Evolutionary conservation across 495 filamentous ascomycete species (phyloP).

Genomic region (Recurvomyces mirabilis): DNA sequence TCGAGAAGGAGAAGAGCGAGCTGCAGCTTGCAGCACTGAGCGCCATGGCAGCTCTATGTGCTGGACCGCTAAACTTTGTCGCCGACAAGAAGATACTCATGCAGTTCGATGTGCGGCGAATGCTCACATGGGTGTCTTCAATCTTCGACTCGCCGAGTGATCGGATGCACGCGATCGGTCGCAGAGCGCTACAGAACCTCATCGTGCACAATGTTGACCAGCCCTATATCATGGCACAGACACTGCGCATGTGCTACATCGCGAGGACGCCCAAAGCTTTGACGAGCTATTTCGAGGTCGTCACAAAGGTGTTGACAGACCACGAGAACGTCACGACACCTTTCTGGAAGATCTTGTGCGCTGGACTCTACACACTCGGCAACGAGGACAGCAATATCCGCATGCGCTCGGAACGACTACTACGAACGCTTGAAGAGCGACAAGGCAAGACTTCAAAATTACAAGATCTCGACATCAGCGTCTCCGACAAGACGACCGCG

Average conservation of each 20-base stretch:
- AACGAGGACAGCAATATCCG: slow-evolving; percentile 79
- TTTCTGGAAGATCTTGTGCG: slow-evolving; percentile 81
- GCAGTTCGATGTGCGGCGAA: slow-evolving; percentile 81
- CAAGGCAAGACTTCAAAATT: slow-evolving; percentile 78
- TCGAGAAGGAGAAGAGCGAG: slow-evolving; percentile 93
- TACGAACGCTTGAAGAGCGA: slow-evolving; percentile 64
- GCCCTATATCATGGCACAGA: slow-evolving; percentile 70
- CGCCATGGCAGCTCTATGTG: slow-evolving; percentile 91
- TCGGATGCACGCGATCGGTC: slow-evolving; percentile 81
- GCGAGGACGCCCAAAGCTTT: slow-evolving; percentile 66
- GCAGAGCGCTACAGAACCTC: slow-evolving; percentile 78
- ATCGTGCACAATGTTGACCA: slow-evolving; percentile 82
- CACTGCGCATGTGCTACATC: slow-evolving; percentile 79
- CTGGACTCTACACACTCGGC: slow-evolving; percentile 81
- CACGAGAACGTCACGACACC: slow-evolving; percentile 65
- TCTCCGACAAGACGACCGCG: slow-evolving; percentile 94
- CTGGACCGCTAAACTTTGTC: slow-evolving; percentile 76
- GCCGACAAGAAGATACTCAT: slow-evolving; percentile 73
- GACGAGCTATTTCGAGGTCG: slow-evolving; percentile 91
- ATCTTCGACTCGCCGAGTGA: slow-evolving; percentile 88
- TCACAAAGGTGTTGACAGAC: slow-evolving; percentile 74
- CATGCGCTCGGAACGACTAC: slow-evolving; percentile 75
- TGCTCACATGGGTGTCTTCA: slow-evolving; percentile 87
- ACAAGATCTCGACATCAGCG: slow-evolving; percentile 95
- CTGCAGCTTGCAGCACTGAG: slow-evolving; percentile 81